A percentile compares a stretch with the other conserved stretches of the same genome.
phyloP scores from a whole-genome alignment of 306 rosid species.

The Lathyrus oleraceus region DNA sequence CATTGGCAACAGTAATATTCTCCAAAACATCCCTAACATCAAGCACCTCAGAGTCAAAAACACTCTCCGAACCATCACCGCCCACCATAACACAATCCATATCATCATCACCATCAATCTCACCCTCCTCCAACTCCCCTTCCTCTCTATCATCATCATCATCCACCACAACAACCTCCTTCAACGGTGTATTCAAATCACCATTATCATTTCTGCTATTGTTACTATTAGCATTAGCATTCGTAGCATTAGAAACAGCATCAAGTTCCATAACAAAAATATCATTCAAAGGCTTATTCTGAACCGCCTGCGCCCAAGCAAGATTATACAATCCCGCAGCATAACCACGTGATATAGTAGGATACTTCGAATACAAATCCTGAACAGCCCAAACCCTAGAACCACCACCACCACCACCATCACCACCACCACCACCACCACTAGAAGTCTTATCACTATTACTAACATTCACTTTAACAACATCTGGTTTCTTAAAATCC shows the following conservation, averaged over 20 bases:
- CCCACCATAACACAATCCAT: slow-evolving; percentile 22
- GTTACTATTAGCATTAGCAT: slow-evolving; percentile 17
- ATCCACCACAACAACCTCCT: slow-evolving; percentile 41
- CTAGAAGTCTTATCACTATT: slow-evolving; percentile 22
- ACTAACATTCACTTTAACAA: slow-evolving; percentile 24
- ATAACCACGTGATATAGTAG: slow-evolving; percentile 60
- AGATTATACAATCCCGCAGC: slow-evolving; percentile 68
- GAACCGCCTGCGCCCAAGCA: slow-evolving; percentile 98
- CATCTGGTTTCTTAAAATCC: slow-evolving; percentile 75
- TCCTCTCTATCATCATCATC: slow-evolving; percentile 76
- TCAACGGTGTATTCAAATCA: slow-evolving; percentile 35
- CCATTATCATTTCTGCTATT: not conserved
- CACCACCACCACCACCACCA: not conserved
- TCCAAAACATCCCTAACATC: slow-evolving; percentile 50
- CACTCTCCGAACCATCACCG: slow-evolving; percentile 30
- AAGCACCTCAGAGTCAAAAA: slow-evolving; percentile 41
- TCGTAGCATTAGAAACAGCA: slow-evolving; percentile 40
- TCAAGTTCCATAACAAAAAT: slow-evolving; percentile 67
- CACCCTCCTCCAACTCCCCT: slow-evolving; percentile 99
- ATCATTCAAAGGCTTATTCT: slow-evolving; percentile 85
- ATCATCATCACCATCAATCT: slow-evolving; percentile 91
- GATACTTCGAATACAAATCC: slow-evolving; percentile 67
- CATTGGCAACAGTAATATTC: slow-evolving; percentile 53
- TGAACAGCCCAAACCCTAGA: slow-evolving; percentile 76
- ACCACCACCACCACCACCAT: no score